These are phyloP conservation scores for Aureobasidium sp. DNA, from an alignment of 2,329 filamentous ascomycete species.

Conservation along the genomic window DNA sequence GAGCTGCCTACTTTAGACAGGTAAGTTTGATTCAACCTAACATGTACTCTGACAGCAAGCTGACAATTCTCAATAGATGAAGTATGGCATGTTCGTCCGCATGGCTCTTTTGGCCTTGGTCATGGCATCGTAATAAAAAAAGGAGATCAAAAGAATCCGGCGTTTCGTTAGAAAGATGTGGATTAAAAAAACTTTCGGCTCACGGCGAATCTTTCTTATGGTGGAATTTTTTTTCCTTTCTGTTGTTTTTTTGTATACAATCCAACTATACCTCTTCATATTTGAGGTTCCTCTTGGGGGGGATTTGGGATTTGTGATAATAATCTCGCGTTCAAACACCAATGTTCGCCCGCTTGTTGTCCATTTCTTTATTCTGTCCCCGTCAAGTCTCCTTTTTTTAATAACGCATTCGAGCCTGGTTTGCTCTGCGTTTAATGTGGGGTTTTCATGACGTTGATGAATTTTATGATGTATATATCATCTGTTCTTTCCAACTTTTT, in stretches of 20 bases:
- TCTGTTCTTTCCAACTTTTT: neutral
- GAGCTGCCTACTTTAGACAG: conserved; percentile 98
- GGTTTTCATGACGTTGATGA: neutral
- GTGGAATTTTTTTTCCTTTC: neutral
- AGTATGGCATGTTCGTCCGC: conserved; percentile 92
- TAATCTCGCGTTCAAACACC: neutral
- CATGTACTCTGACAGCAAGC: conserved; percentile 22
- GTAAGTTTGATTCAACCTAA: conserved; percentile 51
- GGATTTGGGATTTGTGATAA: too few species aligned
- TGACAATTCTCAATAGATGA: conserved; percentile 64
- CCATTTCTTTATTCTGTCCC: too few species aligned
- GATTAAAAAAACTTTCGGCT: neutral
- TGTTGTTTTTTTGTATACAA: conserved; percentile 8
- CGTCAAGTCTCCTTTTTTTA: neutral
- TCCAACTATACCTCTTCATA: neutral
- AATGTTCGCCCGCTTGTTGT: conserved; percentile 1
- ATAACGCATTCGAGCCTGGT: conserved; percentile 9
- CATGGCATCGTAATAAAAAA: conserved; percentile 51
- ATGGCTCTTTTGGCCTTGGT: conserved; percentile 96
- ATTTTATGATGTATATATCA: neutral
- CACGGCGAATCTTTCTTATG: conserved; percentile 3
- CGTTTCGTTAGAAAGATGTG: too few species aligned
- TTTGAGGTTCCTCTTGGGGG: neutral
- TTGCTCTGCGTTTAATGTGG: conserved; percentile 2
- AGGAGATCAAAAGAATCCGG: neutral